phyloP scores from a whole-genome alignment of 225 moss, liverwort and hornwort species.

The Pseudoscleropodium purum region DNA sequence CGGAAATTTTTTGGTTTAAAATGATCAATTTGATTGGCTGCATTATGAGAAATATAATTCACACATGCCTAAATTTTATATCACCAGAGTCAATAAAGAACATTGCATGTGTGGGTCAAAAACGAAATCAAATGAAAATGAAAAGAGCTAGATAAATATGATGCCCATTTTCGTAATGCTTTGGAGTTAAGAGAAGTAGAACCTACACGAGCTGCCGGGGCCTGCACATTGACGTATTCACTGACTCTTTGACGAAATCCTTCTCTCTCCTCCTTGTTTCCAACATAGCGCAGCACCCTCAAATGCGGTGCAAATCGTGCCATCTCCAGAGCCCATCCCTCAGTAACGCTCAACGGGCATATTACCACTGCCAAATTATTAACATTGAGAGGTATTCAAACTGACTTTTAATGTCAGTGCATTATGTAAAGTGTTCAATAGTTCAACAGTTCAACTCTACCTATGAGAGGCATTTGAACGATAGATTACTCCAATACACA shows the following conservation, averaged over 20 bases:
- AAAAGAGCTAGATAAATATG: neutral
- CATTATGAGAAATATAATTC: neutral
- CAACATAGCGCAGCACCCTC: conserved; percentile 58
- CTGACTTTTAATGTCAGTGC: neutral
- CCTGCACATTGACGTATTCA: conserved; percentile 41
- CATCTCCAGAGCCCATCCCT: conserved; percentile 84
- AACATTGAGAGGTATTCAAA: neutral
- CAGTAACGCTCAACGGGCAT: conserved; percentile 83
- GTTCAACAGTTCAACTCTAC: neutral
- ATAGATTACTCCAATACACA: neutral
- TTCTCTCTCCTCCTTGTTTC: conserved; percentile 66
- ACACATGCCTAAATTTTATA: neutral
- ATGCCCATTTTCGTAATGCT: neutral
- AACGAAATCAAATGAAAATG: neutral
- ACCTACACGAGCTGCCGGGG: conserved; percentile 36
- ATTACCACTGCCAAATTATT: conserved; percentile 58
- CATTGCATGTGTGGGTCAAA: neutral
- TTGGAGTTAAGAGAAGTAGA: neutral
- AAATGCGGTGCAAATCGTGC: conserved; percentile 61
- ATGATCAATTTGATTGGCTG: neutral
- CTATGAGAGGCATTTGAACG: neutral
- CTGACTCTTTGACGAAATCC: conserved; percentile 41
- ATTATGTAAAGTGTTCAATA: neutral
- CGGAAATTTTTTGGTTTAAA: neutral
- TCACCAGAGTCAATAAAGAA: neutral